Conservation (phyloP, 352 stramenopile species). For the Phytophthora citricola region DNA sequence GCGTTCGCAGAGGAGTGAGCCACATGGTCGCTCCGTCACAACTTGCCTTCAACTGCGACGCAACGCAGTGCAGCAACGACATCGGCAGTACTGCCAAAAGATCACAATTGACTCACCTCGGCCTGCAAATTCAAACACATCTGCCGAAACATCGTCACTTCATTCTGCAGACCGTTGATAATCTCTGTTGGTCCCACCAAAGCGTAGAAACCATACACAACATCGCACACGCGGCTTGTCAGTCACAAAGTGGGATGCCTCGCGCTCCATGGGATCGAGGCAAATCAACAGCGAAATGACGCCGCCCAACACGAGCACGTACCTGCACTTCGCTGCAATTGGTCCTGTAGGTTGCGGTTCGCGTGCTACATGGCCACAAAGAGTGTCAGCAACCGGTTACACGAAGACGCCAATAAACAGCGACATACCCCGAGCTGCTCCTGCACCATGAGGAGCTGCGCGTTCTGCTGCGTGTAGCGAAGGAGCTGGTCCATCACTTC, state of each 20-base stretch:
- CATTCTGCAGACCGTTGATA: constrained; percentile 73
- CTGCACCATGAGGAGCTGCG: constrained; percentile 63
- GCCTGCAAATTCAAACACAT: constrained; percentile 84
- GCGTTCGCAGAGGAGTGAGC: constrained; percentile 31
- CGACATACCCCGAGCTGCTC: constrained; percentile 71
- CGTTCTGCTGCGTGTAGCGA: constrained; percentile 72
- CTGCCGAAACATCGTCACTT: constrained; percentile 83
- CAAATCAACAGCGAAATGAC: constrained; percentile 23
- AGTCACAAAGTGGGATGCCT: constrained; percentile 8
- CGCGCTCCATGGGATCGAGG: constrained; percentile 8
- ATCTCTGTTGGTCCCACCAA: constrained; percentile 48
- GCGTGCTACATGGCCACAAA: constrained; percentile 42
- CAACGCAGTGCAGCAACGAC: neutral
- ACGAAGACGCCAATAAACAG: neutral
- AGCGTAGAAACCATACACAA: constrained; percentile 27
- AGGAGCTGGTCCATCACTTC: constrained; percentile 86
- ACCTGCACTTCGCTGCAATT: constrained; percentile 67
- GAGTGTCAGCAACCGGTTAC: constrained; percentile 10
- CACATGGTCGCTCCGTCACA: constrained; percentile 24
- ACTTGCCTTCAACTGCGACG: constrained; percentile 24
- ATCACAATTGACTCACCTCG: constrained; percentile 56
- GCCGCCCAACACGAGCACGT: constrained; percentile 23
- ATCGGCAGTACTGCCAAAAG: constrained; percentile 4
- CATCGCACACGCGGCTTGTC: constrained; percentile 12
- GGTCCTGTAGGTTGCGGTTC: constrained; percentile 76